phyloP scores from a whole-genome alignment of 202 grass and related monocot species.

The Carex arenaria region DNA sequence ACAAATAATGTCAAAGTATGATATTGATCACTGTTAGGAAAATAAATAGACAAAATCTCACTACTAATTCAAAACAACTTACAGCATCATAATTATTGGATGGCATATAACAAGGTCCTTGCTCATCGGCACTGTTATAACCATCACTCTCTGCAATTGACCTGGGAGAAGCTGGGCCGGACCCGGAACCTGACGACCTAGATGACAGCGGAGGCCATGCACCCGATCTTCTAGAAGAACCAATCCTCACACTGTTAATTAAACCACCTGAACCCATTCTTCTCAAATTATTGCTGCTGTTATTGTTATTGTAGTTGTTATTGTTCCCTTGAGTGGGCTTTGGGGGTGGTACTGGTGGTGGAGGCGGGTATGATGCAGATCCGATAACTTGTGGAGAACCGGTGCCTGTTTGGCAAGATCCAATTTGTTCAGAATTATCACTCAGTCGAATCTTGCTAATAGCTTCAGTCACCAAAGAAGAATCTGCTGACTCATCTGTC shows the following conservation, averaged over 20 bases:
- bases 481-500: conserved; percentile 16
- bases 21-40: not conserved
- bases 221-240: conserved; percentile 76
- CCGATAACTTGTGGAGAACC: conserved; percentile 34
- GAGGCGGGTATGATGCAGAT: conserved; percentile 54
- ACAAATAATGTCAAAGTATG: not conserved
- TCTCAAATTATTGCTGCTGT: conserved; percentile 29
- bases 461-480: conserved; percentile 44
- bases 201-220: conserved; percentile 50
- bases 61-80: conserved; percentile 33
- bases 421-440: conserved; percentile 40
- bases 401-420: conserved; percentile 22
- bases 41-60: not conserved
- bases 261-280: conserved; percentile 54
- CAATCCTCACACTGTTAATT: conserved; percentile 50
- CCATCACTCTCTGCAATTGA: conserved; percentile 83
- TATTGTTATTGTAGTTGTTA: conserved; percentile 27
- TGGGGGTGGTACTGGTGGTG: conserved; percentile 74
- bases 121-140: conserved; percentile 98
- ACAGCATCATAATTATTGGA: conserved; percentile 72
- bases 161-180: conserved; percentile 87
- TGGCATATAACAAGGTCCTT: conserved; percentile 53
- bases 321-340: conserved; percentile 44
- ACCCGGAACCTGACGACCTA: conserved; percentile 64
- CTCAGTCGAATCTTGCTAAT: conserved; percentile 33